Conservation (phyloP, 352 stramenopile species). For the Phytophthora agathidicida region DNA sequence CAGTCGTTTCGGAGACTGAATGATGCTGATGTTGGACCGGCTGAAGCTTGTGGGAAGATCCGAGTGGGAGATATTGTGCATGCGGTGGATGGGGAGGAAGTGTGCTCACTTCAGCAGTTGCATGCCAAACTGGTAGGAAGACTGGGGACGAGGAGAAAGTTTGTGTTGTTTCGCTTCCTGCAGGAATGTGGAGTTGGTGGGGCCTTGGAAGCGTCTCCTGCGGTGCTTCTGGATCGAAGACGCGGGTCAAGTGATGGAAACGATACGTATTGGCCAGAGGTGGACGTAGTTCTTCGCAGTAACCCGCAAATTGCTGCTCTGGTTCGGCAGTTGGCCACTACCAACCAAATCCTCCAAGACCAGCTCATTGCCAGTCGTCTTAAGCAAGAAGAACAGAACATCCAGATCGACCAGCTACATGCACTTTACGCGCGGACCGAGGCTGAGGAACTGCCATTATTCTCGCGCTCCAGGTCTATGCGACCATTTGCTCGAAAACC, state of each 20-base stretch:
- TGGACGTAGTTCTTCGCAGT: slow-evolving; percentile 12
- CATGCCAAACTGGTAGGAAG: slow-evolving; percentile 16
- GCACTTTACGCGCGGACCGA: slow-evolving; percentile 57
- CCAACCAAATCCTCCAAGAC: slow-evolving; percentile 54
- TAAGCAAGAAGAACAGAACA: slow-evolving; percentile 63
- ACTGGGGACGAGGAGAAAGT: slow-evolving; percentile 20
- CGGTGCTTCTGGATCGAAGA: not conserved
- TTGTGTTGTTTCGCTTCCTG: slow-evolving; percentile 54
- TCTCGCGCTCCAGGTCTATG: slow-evolving; percentile 49
- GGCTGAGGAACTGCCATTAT: slow-evolving; percentile 34
- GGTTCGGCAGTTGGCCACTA: slow-evolving; percentile 45
- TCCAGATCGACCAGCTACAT: slow-evolving; percentile 72
- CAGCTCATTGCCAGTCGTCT: slow-evolving; percentile 54
- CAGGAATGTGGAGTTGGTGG: not conserved
- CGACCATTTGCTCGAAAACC: slow-evolving; percentile 37
- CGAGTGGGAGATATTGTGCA: slow-evolving; percentile 46
- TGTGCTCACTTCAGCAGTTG: slow-evolving; percentile 41
- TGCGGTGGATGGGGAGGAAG: slow-evolving; percentile 45
- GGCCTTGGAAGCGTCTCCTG: not conserved
- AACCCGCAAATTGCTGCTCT: slow-evolving; percentile 39
- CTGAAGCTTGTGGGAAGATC: slow-evolving; percentile 54
- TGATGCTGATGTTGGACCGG: slow-evolving; percentile 45
- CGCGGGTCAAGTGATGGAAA: not conserved
- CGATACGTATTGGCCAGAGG: slow-evolving; percentile 1
- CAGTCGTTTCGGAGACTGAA: slow-evolving; percentile 55